Conservation (phyloP, 2,329 filamentous ascomycete genomes). For the Colletotrichum eremochloae region DNA sequence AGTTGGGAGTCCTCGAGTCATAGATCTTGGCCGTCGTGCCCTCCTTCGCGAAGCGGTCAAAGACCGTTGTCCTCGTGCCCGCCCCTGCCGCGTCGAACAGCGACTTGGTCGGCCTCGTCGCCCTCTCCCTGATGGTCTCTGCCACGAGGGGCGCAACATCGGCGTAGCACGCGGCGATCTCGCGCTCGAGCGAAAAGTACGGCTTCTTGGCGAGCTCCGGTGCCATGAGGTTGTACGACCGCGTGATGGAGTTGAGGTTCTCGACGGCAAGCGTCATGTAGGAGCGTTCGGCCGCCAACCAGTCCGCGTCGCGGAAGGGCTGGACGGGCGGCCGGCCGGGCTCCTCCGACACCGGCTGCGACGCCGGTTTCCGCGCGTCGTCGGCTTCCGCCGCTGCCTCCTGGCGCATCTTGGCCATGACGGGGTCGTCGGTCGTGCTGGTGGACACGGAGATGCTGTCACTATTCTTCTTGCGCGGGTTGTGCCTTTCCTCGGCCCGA, state of each 20-base stretch:
- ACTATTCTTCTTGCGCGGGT: slow-evolving; percentile 65
- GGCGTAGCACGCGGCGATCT: slow-evolving; percentile 84
- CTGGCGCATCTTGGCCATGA: slow-evolving; percentile 61
- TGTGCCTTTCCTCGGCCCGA: slow-evolving; percentile 76
- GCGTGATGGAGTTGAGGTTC: slow-evolving; percentile 82
- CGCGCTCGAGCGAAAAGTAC: slow-evolving; percentile 86
- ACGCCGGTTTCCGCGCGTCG: not conserved
- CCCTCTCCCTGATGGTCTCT: slow-evolving; percentile 78
- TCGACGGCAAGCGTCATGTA: slow-evolving; percentile 84
- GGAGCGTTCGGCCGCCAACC: slow-evolving; percentile 78
- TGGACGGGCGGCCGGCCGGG: slow-evolving; percentile 54
- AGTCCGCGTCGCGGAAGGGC: slow-evolving; percentile 83
- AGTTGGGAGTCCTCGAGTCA: slow-evolving; percentile 81
- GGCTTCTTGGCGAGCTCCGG: slow-evolving; percentile 93
- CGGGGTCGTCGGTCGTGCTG: slow-evolving; percentile 61
- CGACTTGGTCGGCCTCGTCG: slow-evolving; percentile 58
- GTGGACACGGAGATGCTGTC: slow-evolving; percentile 63
- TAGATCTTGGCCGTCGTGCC: slow-evolving; percentile 71
- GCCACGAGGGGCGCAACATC: slow-evolving; percentile 86
- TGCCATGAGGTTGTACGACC: slow-evolving; percentile 95
- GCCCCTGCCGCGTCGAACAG: slow-evolving; percentile 48
- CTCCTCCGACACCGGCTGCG: slow-evolving; percentile 18
- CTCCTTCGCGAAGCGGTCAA: slow-evolving; percentile 71
- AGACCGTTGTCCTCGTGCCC: slow-evolving; percentile 64
- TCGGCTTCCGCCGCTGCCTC: slow-evolving; percentile 32